Evolutionary conservation across 495 filamentous ascomycete genomes (phyloP), one percentile per base, ranked within the genome.

Genomic region (Xylaria flabelliformis): DNA sequence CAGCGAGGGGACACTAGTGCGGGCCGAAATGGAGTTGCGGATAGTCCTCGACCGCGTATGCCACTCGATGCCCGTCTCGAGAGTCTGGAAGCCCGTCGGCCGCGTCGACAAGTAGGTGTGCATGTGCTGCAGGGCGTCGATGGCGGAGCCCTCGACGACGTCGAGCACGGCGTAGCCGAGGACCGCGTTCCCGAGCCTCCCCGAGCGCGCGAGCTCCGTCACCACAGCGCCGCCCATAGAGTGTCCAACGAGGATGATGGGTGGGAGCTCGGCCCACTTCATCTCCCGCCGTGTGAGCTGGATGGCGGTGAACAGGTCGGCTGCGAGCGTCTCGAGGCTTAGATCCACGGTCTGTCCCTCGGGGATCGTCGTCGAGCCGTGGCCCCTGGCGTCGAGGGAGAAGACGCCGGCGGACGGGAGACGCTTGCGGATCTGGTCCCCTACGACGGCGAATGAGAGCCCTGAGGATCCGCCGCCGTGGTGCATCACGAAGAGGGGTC

Each of bases 61-160:
- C 96, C 96, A 99, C 75, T 97, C 93, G 73, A 98, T 93, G 17
- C 90, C 97, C 5, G 93, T 89, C 46, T 89, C 82, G 29, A 97
- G 67, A 10, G 90, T 91, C 9, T 87, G 83, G 75, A 99, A 99
- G 8, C 88, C 87, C 19, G 84, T 84, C 8, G 97, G 96, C n/a
- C 96, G 89, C 17, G 90, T 95, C 0, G 90, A 89, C 21, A 99
- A 88, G 80, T 97, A 97, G 34, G 90, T 90, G 73, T 95, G 91
- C 97, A 99, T 99, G 77, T 91, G 93, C 81, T 93, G 91, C 48
- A 98, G 85, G n/a, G 96, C 96, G 78, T 98, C 96, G 79, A 99
- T 93, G 36, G 87, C 85, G 17, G 84, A 85, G 74, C 93, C 94
- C 83, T 99, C 96, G 42, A 99, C 96, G 12, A 99, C 94, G 80